Evolutionary conservation across 495 filamentous ascomycete species (phyloP).

Genomic region (Xylaria intraflava): DNA sequence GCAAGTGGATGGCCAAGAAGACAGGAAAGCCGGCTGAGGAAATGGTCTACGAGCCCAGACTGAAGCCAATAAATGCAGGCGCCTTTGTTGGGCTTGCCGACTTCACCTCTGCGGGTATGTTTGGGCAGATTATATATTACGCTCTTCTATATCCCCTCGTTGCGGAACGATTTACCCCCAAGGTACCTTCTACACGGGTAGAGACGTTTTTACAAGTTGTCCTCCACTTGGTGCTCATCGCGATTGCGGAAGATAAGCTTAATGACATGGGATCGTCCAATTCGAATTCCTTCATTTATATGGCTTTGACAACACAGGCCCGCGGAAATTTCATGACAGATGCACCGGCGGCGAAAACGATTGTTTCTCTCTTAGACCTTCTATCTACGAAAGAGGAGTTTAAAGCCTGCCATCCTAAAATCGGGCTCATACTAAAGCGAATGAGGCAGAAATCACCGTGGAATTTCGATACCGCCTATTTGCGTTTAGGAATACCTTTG

Average conservation of each 20-base stretch:
- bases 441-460: slow-evolving; percentile 75
- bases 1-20: slow-evolving; percentile 78
- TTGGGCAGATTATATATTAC: slow-evolving; percentile 86
- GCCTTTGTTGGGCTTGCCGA: slow-evolving; percentile 65
- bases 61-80: slow-evolving; percentile 69
- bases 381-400: slow-evolving; percentile 68
- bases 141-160: slow-evolving; percentile 70
- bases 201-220: slow-evolving; percentile 90
- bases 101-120: slow-evolving; percentile 77
- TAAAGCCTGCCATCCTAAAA: slow-evolving; percentile 75
- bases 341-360: slow-evolving; percentile 50
- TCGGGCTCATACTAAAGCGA: slow-evolving; percentile 74
- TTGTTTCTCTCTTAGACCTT: slow-evolving; percentile 67
- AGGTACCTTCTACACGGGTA: slow-evolving; percentile 70
- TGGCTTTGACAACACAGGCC: slow-evolving; percentile 57
- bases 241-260: slow-evolving; percentile 70
- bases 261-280: slow-evolving; percentile 45
- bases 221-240: slow-evolving; percentile 76
- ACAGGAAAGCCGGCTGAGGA: slow-evolving; percentile 74
- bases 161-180: slow-evolving; percentile 56
- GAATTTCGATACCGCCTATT: slow-evolving; percentile 58
- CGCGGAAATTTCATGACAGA: slow-evolving; percentile 49
- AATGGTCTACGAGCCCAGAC: slow-evolving; percentile 86
- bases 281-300: slow-evolving; percentile 57
- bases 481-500: slow-evolving; percentile 41